Evolutionary conservation across 495 filamentous ascomycete genomes (phyloP), one percentile per base, ranked within the genome.

Genomic region (Neurospora sp.): DNA sequence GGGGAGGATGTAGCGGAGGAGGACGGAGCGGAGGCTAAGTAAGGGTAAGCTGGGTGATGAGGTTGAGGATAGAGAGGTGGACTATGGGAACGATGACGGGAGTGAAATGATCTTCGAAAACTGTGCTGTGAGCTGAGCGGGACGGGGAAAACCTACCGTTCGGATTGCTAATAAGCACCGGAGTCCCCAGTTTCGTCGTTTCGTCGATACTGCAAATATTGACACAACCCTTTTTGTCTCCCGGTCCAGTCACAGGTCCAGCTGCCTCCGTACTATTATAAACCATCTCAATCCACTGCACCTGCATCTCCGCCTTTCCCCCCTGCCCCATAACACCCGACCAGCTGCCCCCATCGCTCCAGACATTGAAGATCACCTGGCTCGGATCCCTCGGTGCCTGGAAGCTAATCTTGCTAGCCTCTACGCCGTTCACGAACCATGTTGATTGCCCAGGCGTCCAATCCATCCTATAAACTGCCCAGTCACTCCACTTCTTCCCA

Each of bases 301-400:
- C 86, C 74, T 91, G 90, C 76, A 93, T 80, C 69, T 85, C 85
- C 4, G 92, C 90, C 68, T 85, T 84, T 3, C 84, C 79, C 0
- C 85, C 87, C 1, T 87, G 76, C 5, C 73, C 81, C 90, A 94
- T 91, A 74, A 90, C 87, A 1, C 92, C 92, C 1, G 89, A 88
- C 92, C 92, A 94, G 0, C 80, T 76, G 1, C 91, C 89, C 2
- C 92, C 92, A 77, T 94, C 88, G 78, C 89, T 90, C 92, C 92
- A 94, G 68, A 91, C 84, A 75, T 93, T 93, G 70, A 93, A 82
- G 35, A 91, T 87, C 40, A 94, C 75, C 71, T 87, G 83, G 59
- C 87, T 87, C 40, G 89, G 86, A 61, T 88, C 83, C 42, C 84
- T 82, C 3, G 91, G 91, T 3, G 89, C 89, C 16, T 88, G 86